Evolutionary conservation across 805 yeast species (phyloP), one percentile per base, ranked within the genome.

Genomic region (Sugiyamaella smithiae): DNA sequence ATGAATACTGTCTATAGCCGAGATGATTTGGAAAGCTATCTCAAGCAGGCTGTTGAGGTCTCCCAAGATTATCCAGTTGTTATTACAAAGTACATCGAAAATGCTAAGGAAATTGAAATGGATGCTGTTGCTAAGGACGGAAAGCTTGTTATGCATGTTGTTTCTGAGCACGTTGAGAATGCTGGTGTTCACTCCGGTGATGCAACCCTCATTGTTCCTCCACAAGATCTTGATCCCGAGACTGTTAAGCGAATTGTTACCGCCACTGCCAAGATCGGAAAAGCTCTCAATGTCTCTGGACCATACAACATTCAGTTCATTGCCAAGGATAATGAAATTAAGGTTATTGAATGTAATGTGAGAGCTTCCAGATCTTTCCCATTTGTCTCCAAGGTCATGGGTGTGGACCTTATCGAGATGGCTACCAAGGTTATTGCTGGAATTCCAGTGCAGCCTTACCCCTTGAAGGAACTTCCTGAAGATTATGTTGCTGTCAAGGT

Each of bases 101-200:
- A 88, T 56, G 97, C 98, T 38, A 88, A 91, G 75, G 99, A 91
- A 73, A 91, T 91, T 63, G 99, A 91, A 72, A 90, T 91, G 93
- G 99, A 91, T 67, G 98, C 97, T 43, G 98, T 91, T 64, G 98
- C 99, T 36, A 80, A 80, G 67, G 87, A 91, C 63, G 99, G 99
- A 70, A 81, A 89, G 69, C 76, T 91, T 72, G 79, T 93, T 60
- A 88, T 91, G 89, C 98, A 91, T 68, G 98, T 89, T 66, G 97
- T 91, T 51, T 88, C 97, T 48, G 98, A 93, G 72, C 99, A 91
- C 68, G 97, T 93, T 57, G 99, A 91, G 74, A 91, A 91, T 66
- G 99, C 99, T 23, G 99, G 99, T 80, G 97, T 91, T 38, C 99
- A 91, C 71, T 91, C 98, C 45, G 99, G 99, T 77, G 99, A 91